phyloP scores from a whole-genome alignment of 129 eudicot genomes.

The Chrysanthemum seticuspe region DNA sequence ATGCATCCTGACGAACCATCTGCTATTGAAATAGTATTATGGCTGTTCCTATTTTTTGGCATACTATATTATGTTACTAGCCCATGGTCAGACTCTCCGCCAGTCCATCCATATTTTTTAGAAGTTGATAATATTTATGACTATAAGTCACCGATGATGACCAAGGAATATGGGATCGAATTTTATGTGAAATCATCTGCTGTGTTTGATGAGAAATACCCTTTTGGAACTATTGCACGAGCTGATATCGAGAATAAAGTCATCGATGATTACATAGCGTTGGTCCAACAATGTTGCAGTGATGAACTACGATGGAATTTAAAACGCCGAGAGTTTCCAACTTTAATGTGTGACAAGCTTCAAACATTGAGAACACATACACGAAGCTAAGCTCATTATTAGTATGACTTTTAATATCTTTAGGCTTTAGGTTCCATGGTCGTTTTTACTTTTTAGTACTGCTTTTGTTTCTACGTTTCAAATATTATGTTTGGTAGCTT shows the following conservation, averaged over 20 bases:
- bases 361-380: neutral
- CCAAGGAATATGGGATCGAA: neutral
- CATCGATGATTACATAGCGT: neutral
- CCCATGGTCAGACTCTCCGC: neutral
- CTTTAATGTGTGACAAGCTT: slow-evolving; percentile 11
- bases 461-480: too few relatives aligned
- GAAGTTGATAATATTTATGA: neutral
- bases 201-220: neutral
- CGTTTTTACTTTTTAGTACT: too few relatives aligned
- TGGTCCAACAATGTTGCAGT: neutral
- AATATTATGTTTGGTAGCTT: too few relatives aligned
- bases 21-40: too few relatives aligned
- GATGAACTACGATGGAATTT: neutral
- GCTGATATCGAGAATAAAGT: neutral
- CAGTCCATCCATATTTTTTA: neutral
- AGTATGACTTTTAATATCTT: too few relatives aligned
- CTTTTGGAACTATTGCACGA: neutral
- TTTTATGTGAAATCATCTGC: neutral
- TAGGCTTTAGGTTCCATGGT: too few relatives aligned
- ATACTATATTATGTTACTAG: too few relatives aligned
- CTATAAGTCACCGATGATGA: neutral
- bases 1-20: too few relatives aligned
- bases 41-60: too few relatives aligned
- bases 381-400: neutral
- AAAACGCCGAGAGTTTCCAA: neutral